Percentiles rank a stretch among this genome's conserved stretches.
Conservation (phyloP, 345 rosid genomes). For the Hibiscus mutabilis region DNA sequence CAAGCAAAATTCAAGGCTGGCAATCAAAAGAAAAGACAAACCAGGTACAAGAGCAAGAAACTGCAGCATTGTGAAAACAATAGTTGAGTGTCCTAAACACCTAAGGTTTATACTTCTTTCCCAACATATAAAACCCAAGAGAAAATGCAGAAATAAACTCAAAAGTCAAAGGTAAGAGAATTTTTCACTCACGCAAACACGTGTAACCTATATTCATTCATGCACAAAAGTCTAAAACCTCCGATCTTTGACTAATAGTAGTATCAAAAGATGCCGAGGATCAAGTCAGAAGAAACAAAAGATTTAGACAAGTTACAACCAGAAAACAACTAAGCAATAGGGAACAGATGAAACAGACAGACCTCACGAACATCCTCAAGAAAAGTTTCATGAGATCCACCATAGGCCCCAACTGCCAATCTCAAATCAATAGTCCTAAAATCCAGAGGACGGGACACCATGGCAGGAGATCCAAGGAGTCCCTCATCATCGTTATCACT, state of each 20-base stretch:
- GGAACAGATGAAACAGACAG: slow-evolving; percentile 16
- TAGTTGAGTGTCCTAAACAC: not conserved
- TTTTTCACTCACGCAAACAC: not conserved
- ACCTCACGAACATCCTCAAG: slow-evolving; percentile 97
- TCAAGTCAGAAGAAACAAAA: not conserved
- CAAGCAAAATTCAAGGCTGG: not conserved
- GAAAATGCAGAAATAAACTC: not conserved
- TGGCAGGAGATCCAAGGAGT: slow-evolving; percentile 92
- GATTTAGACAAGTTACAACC: not conserved
- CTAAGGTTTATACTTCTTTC: not conserved
- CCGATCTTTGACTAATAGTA: not conserved
- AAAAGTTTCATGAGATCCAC: slow-evolving; percentile 80
- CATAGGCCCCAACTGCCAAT: slow-evolving; percentile 85
- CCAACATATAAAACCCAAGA: not conserved
- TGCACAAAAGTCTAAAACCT: slow-evolving; percentile 1
- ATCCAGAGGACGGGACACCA: slow-evolving; percentile 93
- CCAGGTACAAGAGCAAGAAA: not conserved
- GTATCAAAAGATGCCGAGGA: not conserved
- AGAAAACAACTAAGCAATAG: not conserved
- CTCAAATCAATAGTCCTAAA: slow-evolving; percentile 94
- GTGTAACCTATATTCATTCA: not conserved
- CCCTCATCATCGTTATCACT: slow-evolving; percentile 88
- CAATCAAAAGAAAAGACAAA: slow-evolving; percentile 1
- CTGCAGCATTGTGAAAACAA: slow-evolving; percentile 1
- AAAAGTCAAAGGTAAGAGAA: not conserved